Evolutionary conservation across 306 rosid genomes (phyloP), one percentile per base, ranked within the genome.

Genomic region (Prinsepia uniflora): DNA sequence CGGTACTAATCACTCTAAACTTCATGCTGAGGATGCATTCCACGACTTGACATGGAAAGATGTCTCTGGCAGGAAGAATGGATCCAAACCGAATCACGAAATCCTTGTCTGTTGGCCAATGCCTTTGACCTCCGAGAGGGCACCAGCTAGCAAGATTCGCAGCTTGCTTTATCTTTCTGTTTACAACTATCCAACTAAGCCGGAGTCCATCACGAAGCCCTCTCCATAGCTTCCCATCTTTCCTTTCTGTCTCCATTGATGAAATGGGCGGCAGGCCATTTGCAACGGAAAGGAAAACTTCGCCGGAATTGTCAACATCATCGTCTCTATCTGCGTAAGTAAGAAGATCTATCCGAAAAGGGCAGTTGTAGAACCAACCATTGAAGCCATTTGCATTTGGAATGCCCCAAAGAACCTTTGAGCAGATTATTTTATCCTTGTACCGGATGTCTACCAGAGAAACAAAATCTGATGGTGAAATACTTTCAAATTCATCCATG

Each of bases 91-190:
- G 95, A 34, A 92, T 78, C 53, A 88, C 86, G 40, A 89, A 90
- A 65, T 89, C 96, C 74, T 79, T 84, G 63, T 92, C 98, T 0
- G 96, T 92, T 2, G 98, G 98, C 98, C 98, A 92, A 75, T 92
- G 96, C 68, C 98, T 82, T 62, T 86, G 96, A 68, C 96, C 98
- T 6, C 92, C 92, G 11, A 92, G 82, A 72, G 98, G 95, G 66
- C 86, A 81, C 96, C 98, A 92, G 81, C 98, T 85, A 53, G 98
- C 88, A 68, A 92, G 92, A 84, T 89, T 92, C 7, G 92, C 98
- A 54, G 96, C 90, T 82, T 82, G 92, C 84, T 87, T 90, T 45
- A 81, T 86, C 79, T 84, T 92, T 72, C 59, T 80, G 84, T 92
- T 92, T 42, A 84, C 96, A 18, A 92, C 78, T 20, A 92, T 88